These are phyloP conservation scores for Eurotiales sp. DNA, from an alignment of 2,329 filamentous ascomycete genomes.

Conservation along the genomic window DNA sequence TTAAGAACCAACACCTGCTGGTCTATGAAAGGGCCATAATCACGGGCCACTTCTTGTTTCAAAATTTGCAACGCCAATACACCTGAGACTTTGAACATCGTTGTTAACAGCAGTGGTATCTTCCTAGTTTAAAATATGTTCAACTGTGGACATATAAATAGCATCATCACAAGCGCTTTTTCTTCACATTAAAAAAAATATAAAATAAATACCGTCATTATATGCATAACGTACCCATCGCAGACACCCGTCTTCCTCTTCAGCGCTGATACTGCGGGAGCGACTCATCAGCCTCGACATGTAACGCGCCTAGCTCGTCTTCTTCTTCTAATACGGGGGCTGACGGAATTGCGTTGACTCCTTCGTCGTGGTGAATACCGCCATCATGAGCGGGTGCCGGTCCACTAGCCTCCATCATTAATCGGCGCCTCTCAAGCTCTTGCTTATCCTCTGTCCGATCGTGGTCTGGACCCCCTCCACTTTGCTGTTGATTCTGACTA, in stretches of 20 bases:
- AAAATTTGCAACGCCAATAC: not conserved
- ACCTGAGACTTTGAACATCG: not conserved
- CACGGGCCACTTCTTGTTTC: too few relatives aligned
- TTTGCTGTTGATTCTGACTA: slow-evolving; percentile 41
- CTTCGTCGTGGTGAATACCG: slow-evolving; percentile 6
- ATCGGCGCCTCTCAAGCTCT: slow-evolving; percentile 64
- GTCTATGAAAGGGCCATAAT: not conserved
- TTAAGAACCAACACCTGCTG: not conserved
- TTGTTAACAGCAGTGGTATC: slow-evolving; percentile 13
- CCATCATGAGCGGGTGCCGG: slow-evolving; percentile 39
- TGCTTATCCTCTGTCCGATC: slow-evolving; percentile 66
- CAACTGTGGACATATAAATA: slow-evolving; percentile 1
- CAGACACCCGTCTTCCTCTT: slow-evolving; percentile 2
- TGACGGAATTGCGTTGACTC: slow-evolving; percentile 40
- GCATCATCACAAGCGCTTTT: slow-evolving; percentile 5
- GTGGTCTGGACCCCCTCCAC: slow-evolving; percentile 28
- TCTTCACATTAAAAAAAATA: not conserved
- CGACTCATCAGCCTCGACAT: slow-evolving; percentile 35
- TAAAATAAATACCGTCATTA: not conserved
- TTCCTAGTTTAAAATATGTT: slow-evolving; percentile 5
- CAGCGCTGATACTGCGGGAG: slow-evolving; percentile 45
- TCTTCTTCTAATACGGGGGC: slow-evolving; percentile 59
- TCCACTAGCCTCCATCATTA: slow-evolving; percentile 63
- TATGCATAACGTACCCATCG: too few relatives aligned
- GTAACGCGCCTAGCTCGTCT: slow-evolving; percentile 42